phyloP scores from a whole-genome alignment of 257 asterid species.

The Nicotiana benthamiana region DNA sequence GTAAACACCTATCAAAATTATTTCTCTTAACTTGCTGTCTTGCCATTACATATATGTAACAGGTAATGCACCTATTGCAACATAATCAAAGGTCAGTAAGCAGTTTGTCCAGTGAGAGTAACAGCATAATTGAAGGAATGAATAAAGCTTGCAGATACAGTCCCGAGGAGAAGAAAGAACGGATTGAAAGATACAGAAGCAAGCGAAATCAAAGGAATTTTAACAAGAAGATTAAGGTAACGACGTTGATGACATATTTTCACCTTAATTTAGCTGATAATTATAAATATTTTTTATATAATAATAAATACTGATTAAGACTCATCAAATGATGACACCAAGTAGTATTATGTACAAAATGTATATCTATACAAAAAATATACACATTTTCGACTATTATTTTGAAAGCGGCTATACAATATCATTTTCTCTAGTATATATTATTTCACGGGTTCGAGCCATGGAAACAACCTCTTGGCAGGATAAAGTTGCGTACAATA shows the following conservation, averaged over 20 bases:
- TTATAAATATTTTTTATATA: too few relatives aligned
- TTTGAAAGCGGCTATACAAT: too few relatives aligned
- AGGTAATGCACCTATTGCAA: conserved; percentile 22
- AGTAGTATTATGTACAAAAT: not conserved
- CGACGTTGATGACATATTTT: not conserved
- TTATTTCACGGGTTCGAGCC: too few relatives aligned
- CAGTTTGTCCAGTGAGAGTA: conserved; percentile 45
- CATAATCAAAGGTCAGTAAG: conserved; percentile 33
- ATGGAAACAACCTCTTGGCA: too few relatives aligned
- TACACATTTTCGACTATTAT: too few relatives aligned
- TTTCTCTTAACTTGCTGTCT: too few relatives aligned
- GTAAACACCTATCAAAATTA: too few relatives aligned
- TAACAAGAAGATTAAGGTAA: conserved; percentile 88
- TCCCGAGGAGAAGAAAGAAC: conserved; percentile 78
- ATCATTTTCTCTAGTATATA: too few relatives aligned
- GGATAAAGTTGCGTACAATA: too few relatives aligned
- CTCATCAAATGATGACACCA: not conserved
- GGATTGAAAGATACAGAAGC: conserved; percentile 78
- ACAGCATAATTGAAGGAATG: conserved; percentile 78
- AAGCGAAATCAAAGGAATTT: conserved; percentile 81
- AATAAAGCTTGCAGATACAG: conserved; percentile 69
- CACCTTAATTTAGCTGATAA: too few relatives aligned
- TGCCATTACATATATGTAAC: not conserved
- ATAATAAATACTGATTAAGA: not conserved
- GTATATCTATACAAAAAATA: too few relatives aligned